Evolutionary conservation across 164 flowering plant genomes (phyloP), one percentile per base, ranked within the genome.

Genomic region (Tetracentron sinense): DNA sequence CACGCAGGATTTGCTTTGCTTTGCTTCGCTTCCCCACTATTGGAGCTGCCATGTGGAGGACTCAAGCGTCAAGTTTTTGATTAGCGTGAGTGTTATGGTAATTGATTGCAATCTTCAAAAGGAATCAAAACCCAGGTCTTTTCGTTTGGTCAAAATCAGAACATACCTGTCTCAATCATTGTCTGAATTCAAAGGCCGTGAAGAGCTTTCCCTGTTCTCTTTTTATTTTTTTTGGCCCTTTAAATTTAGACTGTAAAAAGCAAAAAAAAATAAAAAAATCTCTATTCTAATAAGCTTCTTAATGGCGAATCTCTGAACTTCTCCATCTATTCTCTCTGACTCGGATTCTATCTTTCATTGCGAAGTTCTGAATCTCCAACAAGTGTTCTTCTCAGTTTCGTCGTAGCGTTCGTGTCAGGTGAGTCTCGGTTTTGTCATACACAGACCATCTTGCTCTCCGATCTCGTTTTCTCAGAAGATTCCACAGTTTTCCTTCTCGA

Each of bases 271-370:
- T 33, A 8, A 33, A 8, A 33, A 33, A 33, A 33, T 33, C 38
- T 8, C 38, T 4, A 8, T 33, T 8, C 4, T 33, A 4, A 4
- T 33, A 8, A 33, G 38, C 38, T 33, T 47, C 56, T 35, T 47
- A 57, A 48, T 59, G 48, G 42, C 58, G 58, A 60, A 26, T 66
- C 64, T 60, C 63, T 17, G 27, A 56, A 66, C 51, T 51, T 30
- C 47, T 56, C 56, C 51, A 22, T 56, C 25, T 47, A 29, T 29
- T 55, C 54, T 31, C 31, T 12, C 33, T 21, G 58, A 66, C 50
- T 60, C 22, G 5, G 35, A 66, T 51, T 49, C n/a, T 29, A 30
- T 50, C n/a, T 50, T 21, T 4, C 33, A 22, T 19, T 6, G 16
- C 4, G n/a, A 14, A 51, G 1, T 28, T 30, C 6, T 23, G 59